Base-by-base conservation (phyloP, 352 stramenopile genomes). In the Phytophthora brassicae region DNA sequence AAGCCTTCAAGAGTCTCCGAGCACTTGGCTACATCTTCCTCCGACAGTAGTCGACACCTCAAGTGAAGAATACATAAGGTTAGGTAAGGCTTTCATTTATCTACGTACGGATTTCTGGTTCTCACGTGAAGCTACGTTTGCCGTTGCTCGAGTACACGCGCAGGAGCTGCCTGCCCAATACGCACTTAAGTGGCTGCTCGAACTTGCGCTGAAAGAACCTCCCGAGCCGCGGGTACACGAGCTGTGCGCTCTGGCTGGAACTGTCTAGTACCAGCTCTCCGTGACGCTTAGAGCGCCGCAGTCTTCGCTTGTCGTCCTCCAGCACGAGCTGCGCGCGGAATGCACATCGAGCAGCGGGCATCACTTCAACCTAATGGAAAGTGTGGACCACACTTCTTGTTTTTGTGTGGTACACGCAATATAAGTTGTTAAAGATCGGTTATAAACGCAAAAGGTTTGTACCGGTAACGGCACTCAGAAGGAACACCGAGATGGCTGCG, bases 121-220 rank as follows among this genome's bases (percentile, higher is more conserved):
- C 60, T 33, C 20, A 85, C 76, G 75, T 85, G 56, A 85, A 83
- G 16, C 19, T 66, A 20, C 55, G 62, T 22, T 62, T 74, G 33
- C 76, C 76, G 33, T 75, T 72, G 59, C 63, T 77, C 11, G 73
- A 85, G 47, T 75, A 76, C 35, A 88, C 45, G 16, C 74, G 79
- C 47, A 86, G 50, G 29, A 84, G 53, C 36, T 68, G 70, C 47
- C 64, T 66, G 23, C 74, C 66, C 7, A 74, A 29, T 49, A 86
- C 52, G 42, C 68, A 81, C 62, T 77, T 79, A n/a, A 71, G 60
- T 28, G 79, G 79, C 66, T 86, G 78, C 38, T 73, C 64, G 56
- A 86, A 85, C 42, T 55, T 80, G 56, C 79, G 60, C 51, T 64
- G 56, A 59, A 80, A 86, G 43, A 83, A 50, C 6, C 62, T 44